Evolutionary conservation across 805 yeast species (phyloP).

Genomic region (Yarrowia osloensis): DNA sequence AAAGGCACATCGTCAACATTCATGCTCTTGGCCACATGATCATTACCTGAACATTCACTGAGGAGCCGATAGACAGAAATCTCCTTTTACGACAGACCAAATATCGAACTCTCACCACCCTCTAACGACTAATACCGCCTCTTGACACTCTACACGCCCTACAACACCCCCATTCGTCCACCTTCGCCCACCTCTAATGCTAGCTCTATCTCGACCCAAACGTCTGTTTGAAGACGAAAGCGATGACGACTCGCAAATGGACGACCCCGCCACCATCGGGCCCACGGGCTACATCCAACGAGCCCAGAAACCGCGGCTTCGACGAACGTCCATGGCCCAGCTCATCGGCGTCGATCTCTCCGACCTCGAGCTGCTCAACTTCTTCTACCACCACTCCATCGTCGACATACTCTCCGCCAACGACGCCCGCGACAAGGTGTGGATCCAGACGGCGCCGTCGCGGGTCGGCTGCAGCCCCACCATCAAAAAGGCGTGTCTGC

Average conservation of each 20-base stretch:
- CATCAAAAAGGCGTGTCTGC: neutral
- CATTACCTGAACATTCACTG: too few species aligned
- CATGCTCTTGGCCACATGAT: too few species aligned
- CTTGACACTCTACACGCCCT: too few species aligned
- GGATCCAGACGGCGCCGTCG: neutral
- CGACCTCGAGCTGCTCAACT: conserved; percentile 5
- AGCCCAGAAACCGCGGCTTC: neutral
- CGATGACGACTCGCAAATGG: too few species aligned
- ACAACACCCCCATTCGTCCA: neutral
- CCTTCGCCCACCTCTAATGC: conserved; percentile 2
- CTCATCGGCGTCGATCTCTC: neutral
- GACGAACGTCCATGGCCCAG: conserved; percentile 7
- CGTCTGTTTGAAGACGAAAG: neutral
- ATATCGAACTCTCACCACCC: too few species aligned
- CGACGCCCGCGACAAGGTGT: neutral
- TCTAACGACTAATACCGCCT: too few species aligned
- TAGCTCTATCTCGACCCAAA: neutral
- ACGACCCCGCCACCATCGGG: neutral
- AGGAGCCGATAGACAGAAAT: too few species aligned
- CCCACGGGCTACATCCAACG: neutral
- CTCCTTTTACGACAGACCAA: too few species aligned
- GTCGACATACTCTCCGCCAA: neutral
- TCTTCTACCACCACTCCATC: conserved; percentile 8
- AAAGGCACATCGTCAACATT: too few species aligned
- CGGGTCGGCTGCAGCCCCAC: neutral